Evolutionary conservation across 1,284 basidiomycete species (phyloP), one percentile per base, ranked within the genome.

Genomic region (Pyrrhoderma lamaoense): DNA sequence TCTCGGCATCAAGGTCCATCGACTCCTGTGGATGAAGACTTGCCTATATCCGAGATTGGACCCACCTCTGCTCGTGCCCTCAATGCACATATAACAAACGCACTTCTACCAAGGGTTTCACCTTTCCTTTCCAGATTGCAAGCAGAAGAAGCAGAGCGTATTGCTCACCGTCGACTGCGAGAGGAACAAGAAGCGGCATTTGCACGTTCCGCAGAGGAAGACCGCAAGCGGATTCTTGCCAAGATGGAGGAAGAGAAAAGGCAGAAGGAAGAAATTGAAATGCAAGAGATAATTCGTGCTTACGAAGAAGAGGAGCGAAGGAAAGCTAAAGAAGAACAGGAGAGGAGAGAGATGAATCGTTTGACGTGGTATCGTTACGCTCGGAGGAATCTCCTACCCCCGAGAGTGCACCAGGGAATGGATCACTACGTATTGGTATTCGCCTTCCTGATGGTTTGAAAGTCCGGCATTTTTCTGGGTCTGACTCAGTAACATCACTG

Each of bases 171-270:
- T 1, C 69, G 73, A 16, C 62, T 93, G 18, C 75, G 92, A 7
- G 85, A 82, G 18, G 85, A 91, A 59, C 92, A 94, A 61, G 93
- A 96, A 60, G 72, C 76, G 1, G 89, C 88, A 1, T 90, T 89
- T 65, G 71, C 70, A 39, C 80, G 82, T 42, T 75, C 82, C 0
- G 81, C 79, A 7, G 65, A 71, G 34, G 68, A 76, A n/a, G 93
- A 96, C 62, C 72, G 76, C 14, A 87, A 86, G 60, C 72, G 84
- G 35, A 80, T 88, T 43, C 70, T 76, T 56, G 67, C 65, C 1
- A 71, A 69, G 47, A 72, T 79, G 39, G 52, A 45, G 21, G 70
- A 64, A n/a, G 73, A 72, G 19, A 77, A 80, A 52, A 60, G 62
- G 38, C 59, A 55, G 44, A 64, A 61, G 43, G 55, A 49, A 51